Evolutionary conservation across 2,329 filamentous ascomycete species (phyloP).

Genomic region (Pleoardoris graminearum): DNA sequence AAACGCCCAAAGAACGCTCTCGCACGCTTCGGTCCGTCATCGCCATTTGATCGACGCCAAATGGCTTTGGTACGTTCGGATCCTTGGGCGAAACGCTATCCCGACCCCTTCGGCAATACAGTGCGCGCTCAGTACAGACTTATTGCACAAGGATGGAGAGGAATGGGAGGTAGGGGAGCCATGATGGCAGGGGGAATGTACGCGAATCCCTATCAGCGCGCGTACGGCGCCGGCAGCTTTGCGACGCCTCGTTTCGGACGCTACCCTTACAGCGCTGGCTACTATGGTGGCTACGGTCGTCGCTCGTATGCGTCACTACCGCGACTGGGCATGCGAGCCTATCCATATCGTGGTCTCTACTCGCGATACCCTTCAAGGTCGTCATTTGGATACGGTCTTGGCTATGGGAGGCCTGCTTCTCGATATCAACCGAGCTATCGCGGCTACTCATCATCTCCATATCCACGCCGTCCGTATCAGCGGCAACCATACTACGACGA

Average conservation of each 20-base stretch:
- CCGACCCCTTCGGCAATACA: neutral
- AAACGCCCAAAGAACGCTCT: neutral
- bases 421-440: constrained; percentile 3
- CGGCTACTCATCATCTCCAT: constrained; percentile 7
- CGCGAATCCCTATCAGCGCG: neutral
- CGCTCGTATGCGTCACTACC: neutral
- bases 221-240: neutral
- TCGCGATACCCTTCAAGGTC: neutral
- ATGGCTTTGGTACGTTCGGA: neutral
- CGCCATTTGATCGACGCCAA: neutral
- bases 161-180: neutral
- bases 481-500: constrained; percentile 11
- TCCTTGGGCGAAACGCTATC: neutral
- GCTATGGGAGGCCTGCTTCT: neutral
- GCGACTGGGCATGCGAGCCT: neutral
- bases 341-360: constrained; percentile 1
- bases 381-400: neutral
- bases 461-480: neutral
- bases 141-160: neutral
- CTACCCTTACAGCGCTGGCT: neutral
- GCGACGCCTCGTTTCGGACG: neutral
- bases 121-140: neutral
- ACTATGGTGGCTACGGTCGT: neutral
- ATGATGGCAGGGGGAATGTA: neutral
- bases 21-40: neutral